These are phyloP conservation scores for Babesia divergens DNA, from an alignment of 169 alveolate genomes.

Conservation along the genomic window DNA sequence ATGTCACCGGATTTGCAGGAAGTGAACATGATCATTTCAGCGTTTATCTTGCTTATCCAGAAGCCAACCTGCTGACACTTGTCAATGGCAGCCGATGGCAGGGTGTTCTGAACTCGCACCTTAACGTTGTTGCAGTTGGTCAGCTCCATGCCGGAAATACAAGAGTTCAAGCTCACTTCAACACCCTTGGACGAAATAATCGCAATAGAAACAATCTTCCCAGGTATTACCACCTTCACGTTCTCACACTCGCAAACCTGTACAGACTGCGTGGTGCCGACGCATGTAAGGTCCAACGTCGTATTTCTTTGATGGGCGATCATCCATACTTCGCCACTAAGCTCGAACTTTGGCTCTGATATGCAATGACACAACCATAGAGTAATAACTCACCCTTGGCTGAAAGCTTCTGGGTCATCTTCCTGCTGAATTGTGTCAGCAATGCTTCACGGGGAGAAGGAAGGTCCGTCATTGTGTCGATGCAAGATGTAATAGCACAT, in stretches of 20 bases:
- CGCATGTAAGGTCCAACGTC: slow-evolving; percentile 32
- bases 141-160: slow-evolving; percentile 61
- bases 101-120: slow-evolving; percentile 39
- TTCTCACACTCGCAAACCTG: slow-evolving; percentile 38
- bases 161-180: slow-evolving; percentile 42
- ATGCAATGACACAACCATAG: too few relatives aligned
- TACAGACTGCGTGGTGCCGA: slow-evolving; percentile 38
- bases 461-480: neutral
- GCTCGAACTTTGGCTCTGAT: slow-evolving; percentile 30
- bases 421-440: neutral
- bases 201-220: slow-evolving; percentile 50
- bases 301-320: slow-evolving; percentile 34
- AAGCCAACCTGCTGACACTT: slow-evolving; percentile 61
- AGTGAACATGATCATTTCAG: slow-evolving; percentile 56
- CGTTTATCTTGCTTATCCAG: slow-evolving; percentile 54
- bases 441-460: too few relatives aligned
- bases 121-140: slow-evolving; percentile 52
- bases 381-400: neutral
- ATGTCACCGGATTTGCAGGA: slow-evolving; percentile 67
- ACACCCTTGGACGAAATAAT: slow-evolving; percentile 37
- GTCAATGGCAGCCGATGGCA: slow-evolving; percentile 62
- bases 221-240: slow-evolving; percentile 43
- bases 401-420: neutral
- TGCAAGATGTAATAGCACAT: too few relatives aligned
- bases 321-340: slow-evolving; percentile 58